Evolutionary conservation across 2,329 filamentous ascomycete genomes (phyloP).

Genomic region (Beauveria asiatica): DNA sequence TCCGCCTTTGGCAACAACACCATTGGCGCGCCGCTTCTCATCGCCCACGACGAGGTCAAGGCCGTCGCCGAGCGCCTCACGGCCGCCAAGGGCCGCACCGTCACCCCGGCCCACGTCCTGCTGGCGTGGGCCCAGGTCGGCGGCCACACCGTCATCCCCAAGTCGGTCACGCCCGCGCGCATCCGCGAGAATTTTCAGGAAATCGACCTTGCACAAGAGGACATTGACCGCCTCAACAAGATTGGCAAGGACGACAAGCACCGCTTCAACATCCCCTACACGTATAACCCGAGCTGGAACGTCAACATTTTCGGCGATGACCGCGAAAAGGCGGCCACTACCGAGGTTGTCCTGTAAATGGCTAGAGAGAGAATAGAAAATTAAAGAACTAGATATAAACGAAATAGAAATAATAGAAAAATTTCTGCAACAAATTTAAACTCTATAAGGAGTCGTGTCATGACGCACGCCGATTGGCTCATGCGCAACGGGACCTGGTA

Average conservation of each 20-base stretch:
- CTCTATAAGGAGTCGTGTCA: not conserved
- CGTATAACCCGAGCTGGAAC: constrained; percentile 44
- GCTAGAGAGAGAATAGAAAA: not conserved
- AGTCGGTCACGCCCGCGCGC: constrained; percentile 59
- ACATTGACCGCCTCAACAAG: constrained; percentile 52
- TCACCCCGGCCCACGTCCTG: constrained; percentile 37
- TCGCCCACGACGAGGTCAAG: constrained; percentile 48
- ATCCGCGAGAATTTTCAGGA: constrained; percentile 65
- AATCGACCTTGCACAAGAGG: constrained; percentile 49
- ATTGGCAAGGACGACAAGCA: constrained; percentile 40
- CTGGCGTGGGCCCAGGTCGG: constrained; percentile 50
- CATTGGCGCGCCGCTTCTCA: constrained; percentile 39
- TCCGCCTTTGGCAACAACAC: constrained; percentile 45
- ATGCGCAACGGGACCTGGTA: not conserved
- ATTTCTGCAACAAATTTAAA: not conserved
- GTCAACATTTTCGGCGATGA: constrained; percentile 48
- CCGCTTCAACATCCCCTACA: constrained; percentile 37
- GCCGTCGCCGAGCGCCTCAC: constrained; percentile 43
- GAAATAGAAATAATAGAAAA: not conserved
- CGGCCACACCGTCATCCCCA: constrained; percentile 66
- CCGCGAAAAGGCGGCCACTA: constrained; percentile 39
- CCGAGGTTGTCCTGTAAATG: constrained; percentile 36
- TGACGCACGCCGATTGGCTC: not conserved
- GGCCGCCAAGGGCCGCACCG: constrained; percentile 25
- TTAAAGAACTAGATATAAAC: not conserved